Conservation (phyloP, 495 filamentous ascomycete species). For the Penicillium cosmopolitanum region DNA sequence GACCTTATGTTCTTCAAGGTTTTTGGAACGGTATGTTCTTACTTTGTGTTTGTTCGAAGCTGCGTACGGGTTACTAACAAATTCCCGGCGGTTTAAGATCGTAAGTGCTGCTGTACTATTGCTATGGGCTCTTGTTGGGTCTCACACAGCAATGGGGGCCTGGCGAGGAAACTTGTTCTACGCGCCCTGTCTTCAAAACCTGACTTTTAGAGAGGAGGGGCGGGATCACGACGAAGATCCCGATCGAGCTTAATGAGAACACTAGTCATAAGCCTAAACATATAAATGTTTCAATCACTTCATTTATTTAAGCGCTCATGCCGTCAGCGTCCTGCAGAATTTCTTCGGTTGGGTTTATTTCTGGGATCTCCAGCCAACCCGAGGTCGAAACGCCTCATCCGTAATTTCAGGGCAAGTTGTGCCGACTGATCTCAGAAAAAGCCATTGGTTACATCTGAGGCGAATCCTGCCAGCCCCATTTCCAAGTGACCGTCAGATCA, state of each 20-base stretch:
- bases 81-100: conserved; percentile 24
- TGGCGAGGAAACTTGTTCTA: conserved; percentile 47
- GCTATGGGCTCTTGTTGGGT: conserved; percentile 48
- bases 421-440: conserved; percentile 6
- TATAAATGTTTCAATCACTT: background rate
- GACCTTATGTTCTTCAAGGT: conserved; percentile 54
- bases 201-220: conserved; percentile 29
- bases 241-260: background rate
- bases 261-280: background rate
- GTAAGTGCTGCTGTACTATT: conserved; percentile 42
- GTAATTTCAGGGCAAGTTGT: conserved; percentile 15
- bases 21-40: conserved; percentile 44
- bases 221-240: background rate
- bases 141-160: conserved; percentile 41
- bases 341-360: background rate
- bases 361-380: background rate
- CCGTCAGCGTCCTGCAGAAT: background rate
- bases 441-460: conserved; percentile 13
- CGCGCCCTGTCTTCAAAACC: conserved; percentile 52
- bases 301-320: background rate
- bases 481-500: conserved; percentile 13
- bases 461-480: background rate
- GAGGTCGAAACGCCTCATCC: conserved; percentile 2
- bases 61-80: background rate
- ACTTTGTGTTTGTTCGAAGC: background rate